Base-by-base conservation (phyloP, 2,329 filamentous ascomycete genomes). In the Apiospora phragmitis region DNA sequence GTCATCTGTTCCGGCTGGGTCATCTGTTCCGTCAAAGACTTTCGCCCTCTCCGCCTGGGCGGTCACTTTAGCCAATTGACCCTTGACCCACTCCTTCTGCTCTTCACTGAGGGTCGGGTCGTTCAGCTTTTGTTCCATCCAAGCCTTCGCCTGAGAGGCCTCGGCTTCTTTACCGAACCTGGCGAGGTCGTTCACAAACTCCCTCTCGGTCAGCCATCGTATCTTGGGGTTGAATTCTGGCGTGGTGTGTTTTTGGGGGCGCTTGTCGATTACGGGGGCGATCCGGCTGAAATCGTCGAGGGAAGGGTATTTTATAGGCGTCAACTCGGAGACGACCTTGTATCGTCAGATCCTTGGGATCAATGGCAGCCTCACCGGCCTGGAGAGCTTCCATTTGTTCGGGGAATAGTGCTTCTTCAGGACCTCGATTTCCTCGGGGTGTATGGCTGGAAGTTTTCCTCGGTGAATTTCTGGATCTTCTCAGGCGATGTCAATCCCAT, bases 301-400 rank as follows among this genome's bases (percentile, higher is more conserved):
- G 81, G 81, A 97, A 96, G 72, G 89, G 85, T 67, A 95, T 84
- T 69, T 86, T 85, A 85, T 93, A 93, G 11, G 90, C 87, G 79
- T 97, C 94, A 69, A 85, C 87, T 72, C 94, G 91, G 75, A 93
- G 81, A 59, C 89, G 87, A 74, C 91, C 93, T 82, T 96, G 92
- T 43, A 89, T 85, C 55, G 91, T 86, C 79, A 98, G 80, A 81
- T 98, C 94, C 74, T 90, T 85, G 12, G 91, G 84, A 78, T 92
- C 87, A 79, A 98, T 91, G 74, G 92, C 90, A 72, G 88, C 84
- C 82, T 98, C 95, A 76, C 92, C 94, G 66, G 93, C 92, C 82
- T 93, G 87, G 79, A 98, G 90, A 70, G 94, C 94, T 70, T 89
- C 90, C 75, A 97, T 86, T 84, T 98, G 95, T 79, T 92, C 90